A percentile compares a stretch with the other conserved stretches of the same genome.
Conservation (phyloP, 139 green algal genomes). For the Protoeuglena noctilucae region DNA sequence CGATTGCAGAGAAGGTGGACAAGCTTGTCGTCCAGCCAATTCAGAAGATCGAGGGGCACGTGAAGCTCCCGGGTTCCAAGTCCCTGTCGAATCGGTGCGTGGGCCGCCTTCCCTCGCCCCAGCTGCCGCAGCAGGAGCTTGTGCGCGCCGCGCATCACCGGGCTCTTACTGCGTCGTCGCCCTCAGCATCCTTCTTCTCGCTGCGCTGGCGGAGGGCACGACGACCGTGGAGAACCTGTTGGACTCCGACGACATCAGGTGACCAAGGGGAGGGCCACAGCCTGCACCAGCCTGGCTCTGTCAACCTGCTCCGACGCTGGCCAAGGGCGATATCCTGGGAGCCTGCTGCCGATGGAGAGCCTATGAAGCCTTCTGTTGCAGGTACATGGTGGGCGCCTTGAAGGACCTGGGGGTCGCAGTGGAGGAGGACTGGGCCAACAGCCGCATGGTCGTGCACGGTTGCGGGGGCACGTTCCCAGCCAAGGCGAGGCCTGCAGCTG, state of each 20-base stretch:
- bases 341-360: not conserved
- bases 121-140: too few species aligned
- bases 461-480: constrained; percentile 69
- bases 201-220: constrained; percentile 70
- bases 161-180: too few species aligned
- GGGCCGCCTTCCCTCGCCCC: too few species aligned
- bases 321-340: not conserved
- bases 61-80: constrained; percentile 89
- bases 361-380: constrained; percentile 32
- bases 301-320: not conserved
- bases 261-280: not conserved
- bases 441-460: constrained; percentile 49
- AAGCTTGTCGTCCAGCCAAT: constrained; percentile 30
- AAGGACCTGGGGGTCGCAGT: constrained; percentile 71
- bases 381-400: constrained; percentile 82
- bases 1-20: constrained; percentile 11
- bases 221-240: constrained; percentile 86
- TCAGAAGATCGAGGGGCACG: constrained; percentile 34
- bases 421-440: constrained; percentile 55
- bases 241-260: constrained; percentile 46
- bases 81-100: constrained; percentile 91
- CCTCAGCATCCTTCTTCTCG: constrained; percentile 87
- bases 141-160: too few species aligned
- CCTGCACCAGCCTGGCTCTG: not conserved
- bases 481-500: not conserved